A percentile compares a stretch with the other conserved stretches of the same genome.
These are phyloP conservation scores for Coemansia sp. DNA, from an alignment of 192 early-diverging fungal species.

Conservation along the genomic window DNA sequence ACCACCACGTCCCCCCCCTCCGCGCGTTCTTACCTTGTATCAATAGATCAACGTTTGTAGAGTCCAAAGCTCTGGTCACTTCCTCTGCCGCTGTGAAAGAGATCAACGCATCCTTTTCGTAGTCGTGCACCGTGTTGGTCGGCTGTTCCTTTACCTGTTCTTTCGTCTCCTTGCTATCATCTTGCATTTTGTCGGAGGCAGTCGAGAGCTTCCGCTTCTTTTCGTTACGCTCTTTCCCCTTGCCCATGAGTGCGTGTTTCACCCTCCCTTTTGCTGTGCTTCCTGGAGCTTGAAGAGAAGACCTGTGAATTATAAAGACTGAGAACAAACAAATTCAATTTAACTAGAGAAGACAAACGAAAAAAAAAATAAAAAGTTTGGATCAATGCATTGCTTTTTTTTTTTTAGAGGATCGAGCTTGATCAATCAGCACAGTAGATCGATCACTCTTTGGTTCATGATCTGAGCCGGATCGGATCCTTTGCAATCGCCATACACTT, in stretches of 20 bases:
- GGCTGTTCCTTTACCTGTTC: conserved; percentile 3
- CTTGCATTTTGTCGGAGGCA: not conserved
- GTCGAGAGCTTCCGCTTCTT: conserved; percentile 17
- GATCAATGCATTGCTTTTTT: not conserved
- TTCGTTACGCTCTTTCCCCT: conserved; percentile 6
- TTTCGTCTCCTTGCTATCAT: not conserved
- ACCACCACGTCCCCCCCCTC: no score
- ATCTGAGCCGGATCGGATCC: not conserved
- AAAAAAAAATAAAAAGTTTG: not conserved
- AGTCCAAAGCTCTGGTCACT: conserved; percentile 29
- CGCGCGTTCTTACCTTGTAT: conserved; percentile 48
- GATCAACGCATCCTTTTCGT: conserved; percentile 33
- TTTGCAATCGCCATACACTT: no score
- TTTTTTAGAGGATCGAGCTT: not conserved
- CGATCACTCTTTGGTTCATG: not conserved
- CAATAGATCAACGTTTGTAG: conserved; percentile 38
- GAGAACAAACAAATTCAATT: conserved; percentile 8
- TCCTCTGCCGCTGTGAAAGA: conserved; percentile 41
- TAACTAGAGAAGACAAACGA: not conserved
- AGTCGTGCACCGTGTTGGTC: not conserved
- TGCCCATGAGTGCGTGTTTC: not conserved
- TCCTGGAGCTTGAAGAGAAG: no score
- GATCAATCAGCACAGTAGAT: conserved; percentile 4
- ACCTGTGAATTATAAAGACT: no score
- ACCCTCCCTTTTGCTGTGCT: not conserved